phyloP scores from a whole-genome alignment of 1,139 yeast species.

The Suhomyces panamericanus region DNA sequence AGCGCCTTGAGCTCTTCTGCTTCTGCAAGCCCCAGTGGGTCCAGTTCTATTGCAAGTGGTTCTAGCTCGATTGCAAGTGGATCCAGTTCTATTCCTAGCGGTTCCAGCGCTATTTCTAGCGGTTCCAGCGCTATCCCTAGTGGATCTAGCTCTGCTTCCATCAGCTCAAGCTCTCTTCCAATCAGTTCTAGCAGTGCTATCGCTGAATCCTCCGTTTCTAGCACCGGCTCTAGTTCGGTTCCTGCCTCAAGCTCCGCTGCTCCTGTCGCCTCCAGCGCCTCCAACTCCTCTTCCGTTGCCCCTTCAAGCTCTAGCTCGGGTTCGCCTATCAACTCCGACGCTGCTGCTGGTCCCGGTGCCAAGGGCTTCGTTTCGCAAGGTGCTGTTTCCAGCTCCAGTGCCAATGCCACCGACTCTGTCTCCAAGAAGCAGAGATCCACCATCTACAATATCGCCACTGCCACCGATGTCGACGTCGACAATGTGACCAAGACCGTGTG shows the following conservation, averaged over 20 bases:
- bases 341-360: conserved; percentile 11
- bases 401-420: background rate
- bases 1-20: background rate
- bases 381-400: background rate
- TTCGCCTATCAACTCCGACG: background rate
- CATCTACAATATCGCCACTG: conserved; percentile 33
- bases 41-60: background rate
- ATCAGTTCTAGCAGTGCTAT: no score
- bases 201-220: background rate
- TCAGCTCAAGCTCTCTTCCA: background rate
- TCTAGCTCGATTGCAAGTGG: background rate
- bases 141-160: background rate
- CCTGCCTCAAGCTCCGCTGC: conserved; percentile 5
- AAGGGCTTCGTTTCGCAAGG: background rate
- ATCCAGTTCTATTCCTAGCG: background rate
- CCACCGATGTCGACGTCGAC: conserved; percentile 22
- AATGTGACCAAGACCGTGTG: conserved; percentile 40
- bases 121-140: background rate
- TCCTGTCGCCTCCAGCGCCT: background rate
- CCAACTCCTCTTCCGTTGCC: conserved; percentile 1
- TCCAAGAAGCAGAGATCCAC: conserved; percentile 22
- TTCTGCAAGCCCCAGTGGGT: no score
- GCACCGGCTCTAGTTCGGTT: background rate
- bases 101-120: background rate
- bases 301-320: background rate